phyloP scores from a whole-genome alignment of 257 asterid species.

The Thymus quinquecostatus region DNA sequence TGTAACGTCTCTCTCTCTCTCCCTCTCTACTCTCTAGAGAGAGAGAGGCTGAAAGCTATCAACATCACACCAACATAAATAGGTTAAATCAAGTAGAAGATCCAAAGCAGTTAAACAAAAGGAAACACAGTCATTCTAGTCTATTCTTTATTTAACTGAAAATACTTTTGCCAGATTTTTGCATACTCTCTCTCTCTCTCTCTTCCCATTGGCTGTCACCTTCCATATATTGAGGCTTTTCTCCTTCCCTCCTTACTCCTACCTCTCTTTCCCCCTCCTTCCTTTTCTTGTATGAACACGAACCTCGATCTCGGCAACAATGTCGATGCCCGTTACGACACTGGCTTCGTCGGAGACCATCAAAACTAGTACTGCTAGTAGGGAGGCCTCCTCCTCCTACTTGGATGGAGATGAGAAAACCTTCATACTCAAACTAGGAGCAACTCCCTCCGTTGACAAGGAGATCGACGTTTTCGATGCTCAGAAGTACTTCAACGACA shows the following conservation, averaged over 20 bases:
- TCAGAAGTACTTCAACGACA: slow-evolving; percentile 72
- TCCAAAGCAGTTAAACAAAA: slow-evolving; percentile 9
- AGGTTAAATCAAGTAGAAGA: neutral
- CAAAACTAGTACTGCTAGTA: neutral
- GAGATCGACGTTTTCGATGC: slow-evolving; percentile 85
- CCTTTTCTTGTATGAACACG: neutral
- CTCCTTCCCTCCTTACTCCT: slow-evolving; percentile 1
- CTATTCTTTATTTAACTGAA: slow-evolving; percentile 15
- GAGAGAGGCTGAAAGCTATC: slow-evolving; percentile 34
- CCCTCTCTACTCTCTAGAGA: slow-evolving; percentile 29
- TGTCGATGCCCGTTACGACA: slow-evolving; percentile 54
- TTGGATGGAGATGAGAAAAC: slow-evolving; percentile 49
- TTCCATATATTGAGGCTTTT: slow-evolving; percentile 11
- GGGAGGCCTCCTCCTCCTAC: slow-evolving; percentile 60
- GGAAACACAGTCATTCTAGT: slow-evolving; percentile 33
- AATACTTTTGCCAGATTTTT: neutral
- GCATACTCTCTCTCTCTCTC: too few relatives aligned
- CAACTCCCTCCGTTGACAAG: slow-evolving; percentile 39
- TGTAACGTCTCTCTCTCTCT: neutral
- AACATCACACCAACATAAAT: slow-evolving; percentile 25
- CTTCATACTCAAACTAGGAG: slow-evolving; percentile 44
- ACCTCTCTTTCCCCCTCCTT: neutral
- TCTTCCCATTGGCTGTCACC: neutral
- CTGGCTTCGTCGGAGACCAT: slow-evolving; percentile 39
- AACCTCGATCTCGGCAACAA: neutral